Conservation (phyloP, 305 asterid genomes). For the Fraxinus baroniana region DNA sequence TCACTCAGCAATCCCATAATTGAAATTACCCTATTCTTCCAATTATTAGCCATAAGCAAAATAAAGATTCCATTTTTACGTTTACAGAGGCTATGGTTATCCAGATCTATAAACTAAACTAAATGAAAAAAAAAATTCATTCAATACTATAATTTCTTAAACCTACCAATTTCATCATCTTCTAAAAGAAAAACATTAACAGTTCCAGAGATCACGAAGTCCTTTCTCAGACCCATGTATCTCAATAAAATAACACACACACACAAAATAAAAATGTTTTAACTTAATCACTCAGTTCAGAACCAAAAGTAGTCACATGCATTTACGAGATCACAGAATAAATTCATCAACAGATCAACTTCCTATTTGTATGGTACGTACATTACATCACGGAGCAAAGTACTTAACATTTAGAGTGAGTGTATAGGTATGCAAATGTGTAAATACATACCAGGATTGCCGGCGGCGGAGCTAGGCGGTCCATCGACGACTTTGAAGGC, state of each 20-base stretch:
- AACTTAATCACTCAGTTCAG: neutral
- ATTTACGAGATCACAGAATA: conserved; percentile 22
- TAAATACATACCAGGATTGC: conserved; percentile 67
- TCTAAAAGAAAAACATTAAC: neutral
- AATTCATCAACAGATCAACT: neutral
- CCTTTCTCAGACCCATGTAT: neutral
- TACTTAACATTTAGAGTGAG: neutral
- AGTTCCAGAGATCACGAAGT: neutral
- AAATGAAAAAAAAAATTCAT: neutral
- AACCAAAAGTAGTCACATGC: neutral
- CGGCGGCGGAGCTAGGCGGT: conserved; percentile 87
- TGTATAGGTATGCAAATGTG: neutral
- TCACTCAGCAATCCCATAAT: neutral
- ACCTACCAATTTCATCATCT: neutral
- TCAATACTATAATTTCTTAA: neutral
- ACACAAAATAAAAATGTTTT: neutral
- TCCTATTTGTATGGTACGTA: conserved; percentile 8
- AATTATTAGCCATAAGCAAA: neutral
- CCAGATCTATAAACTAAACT: conserved; percentile 7
- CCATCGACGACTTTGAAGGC: conserved; percentile 75
- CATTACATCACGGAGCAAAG: neutral
- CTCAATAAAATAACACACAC: neutral
- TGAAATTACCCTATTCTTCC: neutral
- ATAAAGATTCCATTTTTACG: neutral
- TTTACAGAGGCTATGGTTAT: neutral